These are phyloP conservation scores for Boletus rubropictus DNA, from an alignment of 768 basidiomycete genomes.

Conservation along the genomic window DNA sequence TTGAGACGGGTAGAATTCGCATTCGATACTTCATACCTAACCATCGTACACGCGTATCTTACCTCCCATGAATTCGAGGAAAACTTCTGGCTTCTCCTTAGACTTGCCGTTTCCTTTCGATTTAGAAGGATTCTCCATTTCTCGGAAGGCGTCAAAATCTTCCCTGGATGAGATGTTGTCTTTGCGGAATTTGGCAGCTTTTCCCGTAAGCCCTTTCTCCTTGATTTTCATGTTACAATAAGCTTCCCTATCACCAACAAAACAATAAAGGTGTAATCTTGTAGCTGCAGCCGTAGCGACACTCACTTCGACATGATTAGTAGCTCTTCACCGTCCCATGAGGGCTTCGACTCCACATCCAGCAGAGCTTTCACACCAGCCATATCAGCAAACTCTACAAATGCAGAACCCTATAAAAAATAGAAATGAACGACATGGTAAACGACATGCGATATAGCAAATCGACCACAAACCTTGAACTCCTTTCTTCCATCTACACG, in stretches of 20 bases:
- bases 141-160: slow-evolving; percentile 79
- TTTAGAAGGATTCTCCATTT: slow-evolving; percentile 45
- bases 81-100: slow-evolving; percentile 52
- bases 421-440: not conserved
- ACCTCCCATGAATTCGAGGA: slow-evolving; percentile 69
- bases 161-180: slow-evolving; percentile 45
- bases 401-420: slow-evolving; percentile 75
- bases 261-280: not conserved
- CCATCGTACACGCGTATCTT: slow-evolving; percentile 54
- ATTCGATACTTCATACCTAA: slow-evolving; percentile 59
- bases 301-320: slow-evolving; percentile 84
- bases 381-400: slow-evolving; percentile 78
- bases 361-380: slow-evolving; percentile 69
- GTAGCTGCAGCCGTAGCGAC: not conserved
- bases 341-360: slow-evolving; percentile 73
- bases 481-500: slow-evolving; percentile 70
- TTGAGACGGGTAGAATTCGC: slow-evolving; percentile 54
- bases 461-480: slow-evolving; percentile 65
- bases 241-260: slow-evolving; percentile 47
- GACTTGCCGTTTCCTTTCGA: slow-evolving; percentile 30
- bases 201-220: slow-evolving; percentile 83
- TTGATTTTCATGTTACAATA: slow-evolving; percentile 97
- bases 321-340: slow-evolving; percentile 71
- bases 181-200: slow-evolving; percentile 55
- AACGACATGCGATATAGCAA: not conserved